These are phyloP conservation scores for Microdochium nivale DNA, from an alignment of 2,329 filamentous ascomycete genomes.

Conservation along the genomic window DNA sequence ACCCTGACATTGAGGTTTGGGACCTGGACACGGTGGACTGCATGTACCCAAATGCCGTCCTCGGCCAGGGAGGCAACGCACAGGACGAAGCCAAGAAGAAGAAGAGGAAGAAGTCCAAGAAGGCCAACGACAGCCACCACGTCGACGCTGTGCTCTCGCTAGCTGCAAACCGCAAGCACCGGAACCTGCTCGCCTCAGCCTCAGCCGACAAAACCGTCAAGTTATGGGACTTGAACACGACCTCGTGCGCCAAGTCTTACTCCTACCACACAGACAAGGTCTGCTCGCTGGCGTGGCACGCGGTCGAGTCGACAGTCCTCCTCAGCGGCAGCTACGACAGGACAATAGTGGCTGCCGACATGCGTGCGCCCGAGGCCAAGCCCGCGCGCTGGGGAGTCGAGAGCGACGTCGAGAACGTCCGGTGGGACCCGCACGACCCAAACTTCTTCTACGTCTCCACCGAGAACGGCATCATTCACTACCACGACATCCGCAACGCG, in stretches of 20 bases:
- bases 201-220: constrained; percentile 97
- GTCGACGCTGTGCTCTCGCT: constrained; percentile 89
- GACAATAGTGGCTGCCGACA: constrained; percentile 89
- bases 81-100: constrained; percentile 60
- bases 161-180: constrained; percentile 85
- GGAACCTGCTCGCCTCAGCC: constrained; percentile 87
- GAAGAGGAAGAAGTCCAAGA: constrained; percentile 84
- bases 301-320: constrained; percentile 75
- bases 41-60: constrained; percentile 93
- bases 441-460: constrained; percentile 96
- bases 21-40: constrained; percentile 91
- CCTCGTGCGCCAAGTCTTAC: constrained; percentile 92
- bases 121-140: constrained; percentile 85
- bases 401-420: constrained; percentile 85
- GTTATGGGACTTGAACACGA: constrained; percentile 91
- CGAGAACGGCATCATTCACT: constrained; percentile 84
- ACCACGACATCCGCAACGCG: constrained; percentile 75
- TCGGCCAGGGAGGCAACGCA: constrained; percentile 61
- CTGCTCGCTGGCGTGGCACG: constrained; percentile 91
- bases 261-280: constrained; percentile 95
- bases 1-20: constrained; percentile 98
- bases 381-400: constrained; percentile 86
- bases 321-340: constrained; percentile 93
- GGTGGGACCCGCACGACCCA: constrained; percentile 86
- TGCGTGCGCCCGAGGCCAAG: constrained; percentile 82